Percentiles rank a stretch among this genome's conserved stretches.
These are phyloP conservation scores for Rhazya stricta DNA, from an alignment of 257 asterid species.

Conservation along the genomic window DNA sequence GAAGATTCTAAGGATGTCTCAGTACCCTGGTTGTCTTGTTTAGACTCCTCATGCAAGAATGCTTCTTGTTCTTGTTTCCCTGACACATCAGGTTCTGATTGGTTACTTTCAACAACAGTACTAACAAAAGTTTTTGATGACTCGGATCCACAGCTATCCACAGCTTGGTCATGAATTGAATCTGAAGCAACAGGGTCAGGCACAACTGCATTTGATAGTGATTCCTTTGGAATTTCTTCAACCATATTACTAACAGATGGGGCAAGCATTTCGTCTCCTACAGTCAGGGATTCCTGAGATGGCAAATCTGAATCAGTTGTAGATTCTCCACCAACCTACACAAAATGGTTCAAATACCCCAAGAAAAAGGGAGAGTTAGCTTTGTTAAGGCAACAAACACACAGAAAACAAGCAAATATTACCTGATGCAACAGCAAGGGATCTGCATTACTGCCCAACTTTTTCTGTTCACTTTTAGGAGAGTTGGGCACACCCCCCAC, in stretches of 20 bases:
- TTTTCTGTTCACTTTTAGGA: conserved; percentile 29
- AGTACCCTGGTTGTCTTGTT: conserved; percentile 14
- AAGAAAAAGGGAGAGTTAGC: conserved; percentile 13
- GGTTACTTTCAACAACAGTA: conserved; percentile 20
- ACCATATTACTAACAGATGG: conserved; percentile 22
- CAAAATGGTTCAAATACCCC: background rate
- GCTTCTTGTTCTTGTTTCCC: conserved; percentile 29
- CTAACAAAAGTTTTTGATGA: conserved; percentile 23
- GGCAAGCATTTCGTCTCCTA: conserved; percentile 23
- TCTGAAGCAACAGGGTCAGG: conserved; percentile 24
- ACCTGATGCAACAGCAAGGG: conserved; percentile 42
- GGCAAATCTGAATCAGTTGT: conserved; percentile 32
- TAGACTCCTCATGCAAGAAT: conserved; percentile 22
- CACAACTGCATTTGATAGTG: conserved; percentile 18
- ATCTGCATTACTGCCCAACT: conserved; percentile 21
- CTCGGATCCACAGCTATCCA: conserved; percentile 15
- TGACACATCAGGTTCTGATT: conserved; percentile 25
- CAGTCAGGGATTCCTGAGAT: conserved; percentile 29
- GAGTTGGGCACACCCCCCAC: conserved; percentile 30
- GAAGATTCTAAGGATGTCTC: conserved; percentile 28
- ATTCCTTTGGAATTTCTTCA: conserved; percentile 30
- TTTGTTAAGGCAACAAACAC: conserved; percentile 12
- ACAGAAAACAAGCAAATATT: conserved; percentile 23
- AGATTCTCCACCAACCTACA: conserved; percentile 44
- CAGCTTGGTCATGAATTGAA: conserved; percentile 11